Evolutionary conservation across 2,329 filamentous ascomycete species (phyloP), one percentile per base, ranked within the genome.

Genomic region (Talaromyces piceae): DNA sequence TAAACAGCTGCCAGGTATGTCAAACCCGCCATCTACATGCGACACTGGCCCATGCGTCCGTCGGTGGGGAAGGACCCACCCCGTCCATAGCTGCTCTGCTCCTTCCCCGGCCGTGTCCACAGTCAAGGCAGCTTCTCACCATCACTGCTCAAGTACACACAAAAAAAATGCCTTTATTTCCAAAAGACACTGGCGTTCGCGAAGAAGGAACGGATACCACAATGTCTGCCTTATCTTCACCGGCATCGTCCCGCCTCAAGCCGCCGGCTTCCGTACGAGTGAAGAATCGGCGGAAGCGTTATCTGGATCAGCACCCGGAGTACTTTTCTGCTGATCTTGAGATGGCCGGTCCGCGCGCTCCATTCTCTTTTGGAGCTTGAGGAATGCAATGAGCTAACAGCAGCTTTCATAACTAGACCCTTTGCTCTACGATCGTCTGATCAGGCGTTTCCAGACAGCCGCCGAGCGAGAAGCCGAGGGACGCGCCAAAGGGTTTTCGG

Each of bases 201-300:
- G 26, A 50, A 4, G 11, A 13, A 13, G 31, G 25, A 18, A 8
- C 47, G 8, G 25, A 45, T 12, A 25, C 41, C 23, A 28, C 30
- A 18, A 28, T 41, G 52, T 8, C 33, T 18, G 23, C 13, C 11
- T 31, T 25, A 12, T 27, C 47, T 22, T 23, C 39, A 12, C 20
- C 47, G 22, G 26, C 39, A 12, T n/a, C 49, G 9, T 47, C 54
- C 23, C 50, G 55, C 16, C 45, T 52, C 50, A 73, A 73, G 45
- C 57, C 59, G 28, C 61, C 63, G 18, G 55, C 59, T 39, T 63
- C 61, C 2, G 78, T 88, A 46, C 73, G 76, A 28, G 71, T 80
- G 23, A 88, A 87, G 69, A 94, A 94, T 68, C 79, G 89, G 47
- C 80, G 89, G 12, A 84, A 87, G 58, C 82, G 84, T 60, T 94